Conservation (phyloP, 2,329 filamentous ascomycete genomes). For the Botrytis sinoallii region DNA sequence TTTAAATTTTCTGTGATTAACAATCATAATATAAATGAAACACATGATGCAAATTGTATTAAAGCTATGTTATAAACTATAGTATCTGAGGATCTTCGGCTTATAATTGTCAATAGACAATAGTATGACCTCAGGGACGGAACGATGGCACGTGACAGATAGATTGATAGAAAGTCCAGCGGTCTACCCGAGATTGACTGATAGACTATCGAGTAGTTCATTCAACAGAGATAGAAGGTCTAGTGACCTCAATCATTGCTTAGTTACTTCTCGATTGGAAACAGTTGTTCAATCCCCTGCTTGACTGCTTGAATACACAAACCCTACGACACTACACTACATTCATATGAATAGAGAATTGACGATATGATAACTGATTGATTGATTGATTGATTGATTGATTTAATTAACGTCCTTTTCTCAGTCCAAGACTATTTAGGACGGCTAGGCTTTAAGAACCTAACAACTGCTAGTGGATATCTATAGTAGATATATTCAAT, state of each 20-base stretch:
- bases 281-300: neutral
- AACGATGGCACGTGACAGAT: neutral
- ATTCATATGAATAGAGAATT: neutral
- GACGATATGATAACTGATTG: neutral
- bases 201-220: too few species aligned
- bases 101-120: neutral
- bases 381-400: too few species aligned
- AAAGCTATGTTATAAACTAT: neutral
- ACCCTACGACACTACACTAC: neutral
- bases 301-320: neutral
- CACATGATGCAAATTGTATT: neutral
- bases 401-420: too few species aligned
- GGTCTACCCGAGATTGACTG: too few species aligned
- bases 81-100: too few species aligned
- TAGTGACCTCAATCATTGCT: neutral
- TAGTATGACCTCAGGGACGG: neutral
- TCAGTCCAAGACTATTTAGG: too few species aligned
- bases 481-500: too few species aligned
- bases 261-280: neutral
- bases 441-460: too few species aligned
- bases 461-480: too few species aligned
- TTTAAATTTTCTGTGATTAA: neutral
- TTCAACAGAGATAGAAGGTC: too few species aligned
- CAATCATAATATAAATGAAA: neutral
- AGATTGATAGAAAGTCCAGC: too few species aligned